Percentiles rank a stretch among this genome's conserved stretches.
Conservation (phyloP, 805 yeast genomes). For the Candida silvicultrix region DNA sequence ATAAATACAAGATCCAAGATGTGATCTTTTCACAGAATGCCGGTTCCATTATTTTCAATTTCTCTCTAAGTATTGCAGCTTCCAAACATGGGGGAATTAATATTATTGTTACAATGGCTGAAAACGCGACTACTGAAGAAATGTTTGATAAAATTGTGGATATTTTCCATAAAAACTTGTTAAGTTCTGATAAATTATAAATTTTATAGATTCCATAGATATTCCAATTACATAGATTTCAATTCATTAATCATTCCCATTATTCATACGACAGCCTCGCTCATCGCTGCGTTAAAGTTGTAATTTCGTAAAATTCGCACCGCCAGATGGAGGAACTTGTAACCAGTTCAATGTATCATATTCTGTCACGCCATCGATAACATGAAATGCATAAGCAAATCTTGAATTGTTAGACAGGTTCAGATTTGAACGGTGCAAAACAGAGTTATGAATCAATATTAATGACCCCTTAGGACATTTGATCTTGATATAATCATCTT, state of each 20-base stretch:
- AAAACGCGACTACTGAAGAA: slow-evolving; percentile 2
- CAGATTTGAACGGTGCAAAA: slow-evolving; percentile 63
- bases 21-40: slow-evolving; percentile 9
- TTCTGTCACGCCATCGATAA: slow-evolving; percentile 57
- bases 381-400: slow-evolving; percentile 75
- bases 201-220: not conserved
- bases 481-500: slow-evolving; percentile 39
- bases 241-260: not conserved
- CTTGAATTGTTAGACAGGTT: slow-evolving; percentile 52
- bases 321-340: slow-evolving; percentile 70
- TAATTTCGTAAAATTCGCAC: slow-evolving; percentile 50
- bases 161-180: slow-evolving; percentile 6
- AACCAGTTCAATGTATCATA: slow-evolving; percentile 72
- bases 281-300: not conserved
- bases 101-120: slow-evolving; percentile 9
- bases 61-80: slow-evolving; percentile 6
- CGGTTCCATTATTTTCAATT: slow-evolving; percentile 9
- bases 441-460: slow-evolving; percentile 64
- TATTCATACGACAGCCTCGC: not conserved
- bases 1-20: slow-evolving; percentile 8
- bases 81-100: slow-evolving; percentile 12
- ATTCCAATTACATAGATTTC: not conserved
- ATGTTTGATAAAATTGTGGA: slow-evolving; percentile 7
- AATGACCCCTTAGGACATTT: slow-evolving; percentile 69
- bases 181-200: not conserved